Evolutionary conservation across 2,329 filamentous ascomycete genomes (phyloP).

Genomic region (Knufia fluminis): DNA sequence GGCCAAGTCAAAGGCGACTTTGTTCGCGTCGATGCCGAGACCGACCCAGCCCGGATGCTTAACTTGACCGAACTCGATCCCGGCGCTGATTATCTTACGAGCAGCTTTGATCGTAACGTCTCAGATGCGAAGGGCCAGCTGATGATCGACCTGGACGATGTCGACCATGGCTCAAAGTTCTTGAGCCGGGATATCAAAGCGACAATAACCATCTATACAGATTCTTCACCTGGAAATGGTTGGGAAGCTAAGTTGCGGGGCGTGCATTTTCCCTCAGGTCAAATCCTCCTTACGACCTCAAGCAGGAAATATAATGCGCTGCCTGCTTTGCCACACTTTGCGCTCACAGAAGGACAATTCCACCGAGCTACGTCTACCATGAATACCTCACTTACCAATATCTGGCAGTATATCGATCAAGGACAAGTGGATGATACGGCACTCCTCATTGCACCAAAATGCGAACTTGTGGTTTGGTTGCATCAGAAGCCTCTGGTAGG

Average conservation of each 20-base stretch:
- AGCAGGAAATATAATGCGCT: conserved; percentile 93
- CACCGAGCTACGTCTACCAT: conserved; percentile 55
- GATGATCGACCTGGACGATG: conserved; percentile 47
- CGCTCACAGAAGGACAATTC: conserved; percentile 49
- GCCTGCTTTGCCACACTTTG: conserved; percentile 77
- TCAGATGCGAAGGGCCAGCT: conserved; percentile 64
- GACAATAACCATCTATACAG: conserved; percentile 63
- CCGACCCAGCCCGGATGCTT: conserved; percentile 41
- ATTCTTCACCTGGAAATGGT: conserved; percentile 57
- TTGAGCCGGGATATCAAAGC: conserved; percentile 48
- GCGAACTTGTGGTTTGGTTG: conserved; percentile 80
- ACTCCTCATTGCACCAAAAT: conserved; percentile 57
- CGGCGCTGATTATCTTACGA: conserved; percentile 55
- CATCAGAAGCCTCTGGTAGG: conserved; percentile 47
- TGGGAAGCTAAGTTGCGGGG: conserved; percentile 77
- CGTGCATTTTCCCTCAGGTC: conserved; percentile 75
- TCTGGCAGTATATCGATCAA: conserved; percentile 40
- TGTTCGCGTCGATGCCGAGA: conserved; percentile 49
- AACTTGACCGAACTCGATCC: conserved; percentile 60
- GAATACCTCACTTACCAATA: conserved; percentile 60
- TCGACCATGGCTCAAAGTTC: conserved; percentile 22
- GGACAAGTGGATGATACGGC: conserved; percentile 42
- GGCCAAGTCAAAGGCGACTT: conserved; percentile 70
- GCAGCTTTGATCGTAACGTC: conserved; percentile 68
- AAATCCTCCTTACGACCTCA: conserved; percentile 73